Base-by-base conservation (phyloP, 2,329 filamentous ascomycete genomes). In the Helminthosporium solani region DNA sequence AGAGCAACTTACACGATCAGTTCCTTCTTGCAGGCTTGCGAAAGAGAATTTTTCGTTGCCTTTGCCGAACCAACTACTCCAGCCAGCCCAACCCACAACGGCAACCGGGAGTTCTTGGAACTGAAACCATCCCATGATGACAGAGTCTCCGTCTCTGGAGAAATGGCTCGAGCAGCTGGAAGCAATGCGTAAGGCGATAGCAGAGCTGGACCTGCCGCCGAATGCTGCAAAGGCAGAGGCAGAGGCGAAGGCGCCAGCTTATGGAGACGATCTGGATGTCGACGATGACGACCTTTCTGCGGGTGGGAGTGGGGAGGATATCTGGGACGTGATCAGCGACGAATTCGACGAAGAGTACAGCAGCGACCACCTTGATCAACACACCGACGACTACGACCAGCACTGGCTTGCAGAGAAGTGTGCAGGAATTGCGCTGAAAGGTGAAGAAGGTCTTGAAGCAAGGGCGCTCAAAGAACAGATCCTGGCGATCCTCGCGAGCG, bases 291-390 rank as follows among this genome's bases (percentile, higher is more conserved):
- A 82, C 37, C 72, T 80, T 18, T 80, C 78, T 2, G 79, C 75
- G 3, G 81, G 81, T 4, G 82, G 80, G 34, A 83, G 80, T 15
- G 81, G 82, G 4, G 87, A 92, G 47, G 90, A 96, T 70, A 85
- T 96, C 8, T 96, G 92, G 92, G 91, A 96, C 66, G 84, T 95
- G 47, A 89, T 95, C 62, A 90, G 85, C 48, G 86, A 91, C 40
- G 79, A 80, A 39, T 85, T 87, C 19, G 85, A 85, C 45, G 76
- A 80, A 7, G 77, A 78, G 60, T 78, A 80, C 65, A 86, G 81
- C 60, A 86, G 83, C 57, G 87, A 80, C 46, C 74, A 88, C 51
- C 73, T 82, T 23, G 80, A 85, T 38, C 79, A 81, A 20, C 71
- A 76, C 31, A 72, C 72, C 9, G 58, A 53, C 63, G 61, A 3